phyloP scores from a whole-genome alignment of 2,329 filamentous ascomycete species.

The Hymenoscyphus infarciens region DNA sequence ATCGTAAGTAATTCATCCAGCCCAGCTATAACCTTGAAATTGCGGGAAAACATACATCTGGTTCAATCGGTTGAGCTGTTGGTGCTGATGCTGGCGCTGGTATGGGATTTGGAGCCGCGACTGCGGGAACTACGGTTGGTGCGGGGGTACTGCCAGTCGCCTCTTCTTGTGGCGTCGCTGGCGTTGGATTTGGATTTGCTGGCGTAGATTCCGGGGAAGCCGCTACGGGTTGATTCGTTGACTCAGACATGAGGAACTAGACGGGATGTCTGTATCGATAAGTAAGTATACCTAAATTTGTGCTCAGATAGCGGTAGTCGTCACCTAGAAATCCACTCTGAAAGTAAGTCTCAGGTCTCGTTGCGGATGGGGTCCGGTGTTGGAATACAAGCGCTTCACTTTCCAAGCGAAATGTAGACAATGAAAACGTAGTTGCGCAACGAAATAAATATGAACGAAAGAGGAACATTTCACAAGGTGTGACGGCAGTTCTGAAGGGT shows the following conservation, averaged over 20 bases:
- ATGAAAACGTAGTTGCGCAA: not conserved
- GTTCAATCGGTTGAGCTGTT: conserved; percentile 4
- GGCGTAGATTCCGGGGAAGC: not conserved
- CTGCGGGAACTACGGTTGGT: conserved; percentile 3
- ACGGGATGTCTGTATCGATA: not conserved
- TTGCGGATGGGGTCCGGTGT: not conserved
- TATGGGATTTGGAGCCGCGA: not conserved
- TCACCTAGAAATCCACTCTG: not conserved
- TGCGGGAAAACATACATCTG: not conserved
- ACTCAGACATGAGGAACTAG: not conserved
- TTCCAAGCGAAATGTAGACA: not conserved
- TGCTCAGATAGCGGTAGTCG: not conserved
- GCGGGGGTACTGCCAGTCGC: not conserved
- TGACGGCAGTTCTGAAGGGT: not conserved
- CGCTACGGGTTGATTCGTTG: not conserved
- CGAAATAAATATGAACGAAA: not conserved
- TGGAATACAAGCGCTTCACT: not conserved
- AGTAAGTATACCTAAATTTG: not conserved
- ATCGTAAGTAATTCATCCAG: not conserved
- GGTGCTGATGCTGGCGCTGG: not conserved
- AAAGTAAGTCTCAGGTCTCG: not conserved
- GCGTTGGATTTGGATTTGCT: not conserved
- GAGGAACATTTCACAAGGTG: not conserved
- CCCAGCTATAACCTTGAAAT: not conserved
- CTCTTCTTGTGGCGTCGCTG: not conserved